phyloP scores from a whole-genome alignment of 371 early-diverging fungal genomes.

The Mortierella polycephala region DNA sequence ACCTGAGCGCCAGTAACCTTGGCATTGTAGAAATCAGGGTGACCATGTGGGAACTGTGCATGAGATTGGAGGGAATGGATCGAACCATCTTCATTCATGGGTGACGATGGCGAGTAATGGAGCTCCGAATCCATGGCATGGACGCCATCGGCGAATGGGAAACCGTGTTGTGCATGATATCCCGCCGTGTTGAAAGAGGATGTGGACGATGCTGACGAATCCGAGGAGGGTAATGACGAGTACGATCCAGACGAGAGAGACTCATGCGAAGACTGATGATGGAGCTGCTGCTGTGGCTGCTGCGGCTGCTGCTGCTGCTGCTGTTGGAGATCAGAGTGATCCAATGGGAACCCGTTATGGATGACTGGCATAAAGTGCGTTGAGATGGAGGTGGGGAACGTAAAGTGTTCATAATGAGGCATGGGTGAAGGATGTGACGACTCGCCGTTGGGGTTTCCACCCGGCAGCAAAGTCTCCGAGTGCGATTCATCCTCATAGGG shows the following conservation, averaged over 20 bases:
- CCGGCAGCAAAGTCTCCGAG: slow-evolving; percentile 2
- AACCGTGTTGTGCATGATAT: slow-evolving; percentile 17
- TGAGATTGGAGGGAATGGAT: slow-evolving; percentile 24
- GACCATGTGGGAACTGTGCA: slow-evolving; percentile 7
- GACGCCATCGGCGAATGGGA: slow-evolving; percentile 18
- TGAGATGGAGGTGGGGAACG: slow-evolving; percentile 46
- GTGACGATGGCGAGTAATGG: slow-evolving; percentile 22
- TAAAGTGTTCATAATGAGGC: slow-evolving; percentile 44
- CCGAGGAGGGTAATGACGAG: slow-evolving; percentile 26
- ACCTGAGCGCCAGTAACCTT: slow-evolving; percentile 23
- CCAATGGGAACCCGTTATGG: slow-evolving; percentile 23
- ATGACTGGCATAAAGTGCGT: slow-evolving; percentile 54
- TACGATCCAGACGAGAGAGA: slow-evolving; percentile 19
- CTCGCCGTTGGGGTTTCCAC: slow-evolving; percentile 28
- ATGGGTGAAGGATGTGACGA: slow-evolving; percentile 50
- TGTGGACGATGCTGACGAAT: slow-evolving; percentile 31
- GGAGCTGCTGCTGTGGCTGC: neutral
- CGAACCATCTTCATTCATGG: slow-evolving; percentile 35
- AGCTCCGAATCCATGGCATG: slow-evolving; percentile 18
- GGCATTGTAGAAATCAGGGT: slow-evolving; percentile 20
- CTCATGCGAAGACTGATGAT: slow-evolving; percentile 17
- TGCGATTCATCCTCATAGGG: slow-evolving; percentile 19
- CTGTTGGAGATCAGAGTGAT: slow-evolving; percentile 23
- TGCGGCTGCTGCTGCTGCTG: slow-evolving; percentile 17
- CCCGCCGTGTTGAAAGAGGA: slow-evolving; percentile 11